A percentile compares a stretch with the other conserved stretches of the same genome.
These are phyloP conservation scores for Eutrema japonicum DNA, from an alignment of 345 rosid genomes.

Conservation along the genomic window DNA sequence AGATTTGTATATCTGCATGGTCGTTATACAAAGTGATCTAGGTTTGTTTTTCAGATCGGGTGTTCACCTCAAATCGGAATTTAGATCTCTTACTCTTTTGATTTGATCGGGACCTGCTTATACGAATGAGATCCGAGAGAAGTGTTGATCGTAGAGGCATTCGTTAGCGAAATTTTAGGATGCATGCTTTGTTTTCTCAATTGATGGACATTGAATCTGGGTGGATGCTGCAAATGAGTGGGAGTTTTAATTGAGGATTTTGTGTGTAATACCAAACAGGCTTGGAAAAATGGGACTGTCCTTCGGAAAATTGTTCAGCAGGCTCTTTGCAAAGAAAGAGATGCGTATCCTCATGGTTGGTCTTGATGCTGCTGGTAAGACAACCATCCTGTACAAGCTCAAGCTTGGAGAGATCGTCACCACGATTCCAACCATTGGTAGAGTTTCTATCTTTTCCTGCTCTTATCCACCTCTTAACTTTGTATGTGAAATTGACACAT, in stretches of 20 bases:
- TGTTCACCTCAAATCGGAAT: constrained; percentile 9
- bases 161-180: neutral
- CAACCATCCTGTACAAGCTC: constrained; percentile 75
- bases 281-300: constrained; percentile 63
- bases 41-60: constrained; percentile 23
- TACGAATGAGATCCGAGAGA: constrained; percentile 22
- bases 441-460: constrained; percentile 34
- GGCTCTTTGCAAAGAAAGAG: constrained; percentile 58
- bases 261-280: constrained; percentile 21
- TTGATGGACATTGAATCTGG: constrained; percentile 1
- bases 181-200: constrained; percentile 8
- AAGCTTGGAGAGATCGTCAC: constrained; percentile 78
- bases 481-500: no score
- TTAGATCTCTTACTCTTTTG: constrained; percentile 22
- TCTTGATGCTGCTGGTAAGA: constrained; percentile 59
- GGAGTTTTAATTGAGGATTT: neutral
- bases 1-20: no score
- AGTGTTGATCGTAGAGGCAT: neutral
- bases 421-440: constrained; percentile 64
- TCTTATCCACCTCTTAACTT: constrained; percentile 22
- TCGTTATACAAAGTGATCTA: no score
- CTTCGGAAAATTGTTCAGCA: constrained; percentile 66
- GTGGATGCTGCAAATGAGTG: neutral
- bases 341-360: constrained; percentile 51
- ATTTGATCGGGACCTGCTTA: constrained; percentile 6